Base-by-base conservation (phyloP, 1,139 yeast genomes). In the Suzukiozyma palmioleophila region DNA sequence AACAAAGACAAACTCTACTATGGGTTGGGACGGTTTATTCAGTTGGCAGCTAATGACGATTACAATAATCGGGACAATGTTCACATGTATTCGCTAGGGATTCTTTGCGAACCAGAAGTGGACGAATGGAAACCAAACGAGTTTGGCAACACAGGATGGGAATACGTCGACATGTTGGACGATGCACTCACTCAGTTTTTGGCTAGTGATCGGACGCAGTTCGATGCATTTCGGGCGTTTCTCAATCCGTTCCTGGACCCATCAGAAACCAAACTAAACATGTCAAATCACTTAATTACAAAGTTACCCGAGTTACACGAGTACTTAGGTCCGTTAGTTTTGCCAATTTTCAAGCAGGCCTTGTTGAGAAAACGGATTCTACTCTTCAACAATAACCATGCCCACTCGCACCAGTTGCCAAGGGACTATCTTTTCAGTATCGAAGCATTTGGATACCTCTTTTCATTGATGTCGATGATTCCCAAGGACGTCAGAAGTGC, bases 261-360 rank as follows among this genome's bases (percentile, higher is more conserved):
- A n/a, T 40, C 27, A 18, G 35, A 30, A 5, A 32, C 41, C 35
- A 36, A 26, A 14, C 52, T 52, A 5, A 40, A 50, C 26, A 45
- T 58, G 13, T 50, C 52, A n/a, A 51, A 68, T 44, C 88, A 83
- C 51, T 75, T 80, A 44, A 62, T 81, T 16, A 63, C 69, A 32
- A 62, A 72, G 9, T 57, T 81, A 13, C 69, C 75, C 2, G 57
- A 64, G 8, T 59, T 81, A 31, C 55, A 84, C 36, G 67, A 73
- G 31, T 56, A 60, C 7, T 64, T 84, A 42, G 96, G 96, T 0
- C 95, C 96, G 0, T 61, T 84, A 36, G 66, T 84, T 2, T 86
- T 84, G 52, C 76, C 76, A 21, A 57, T 85, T 5, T 87, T 86
- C 81, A 85, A 84, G 56, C 71, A 81, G 28, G 75, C 83, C 5